Evolutionary conservation across 2,329 filamentous ascomycete genomes (phyloP).

Genomic region (Hymenoscyphus fraxineus): DNA sequence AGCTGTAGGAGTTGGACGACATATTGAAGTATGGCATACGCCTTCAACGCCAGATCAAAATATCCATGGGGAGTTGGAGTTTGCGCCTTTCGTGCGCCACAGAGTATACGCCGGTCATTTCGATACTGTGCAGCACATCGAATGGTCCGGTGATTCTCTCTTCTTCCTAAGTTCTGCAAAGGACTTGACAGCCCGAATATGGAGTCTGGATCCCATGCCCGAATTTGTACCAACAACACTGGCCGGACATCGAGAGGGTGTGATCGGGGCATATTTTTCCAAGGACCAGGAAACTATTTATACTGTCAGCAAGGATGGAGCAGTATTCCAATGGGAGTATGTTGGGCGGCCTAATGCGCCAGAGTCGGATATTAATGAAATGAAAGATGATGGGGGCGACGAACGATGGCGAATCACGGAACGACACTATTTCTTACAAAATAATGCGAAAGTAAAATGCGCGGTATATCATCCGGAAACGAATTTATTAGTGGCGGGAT

Average conservation of each 20-base stretch:
- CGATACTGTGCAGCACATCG: slow-evolving; percentile 77
- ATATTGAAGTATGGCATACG: slow-evolving; percentile 93
- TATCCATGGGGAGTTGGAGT: slow-evolving; percentile 79
- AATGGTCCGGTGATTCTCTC: slow-evolving; percentile 94
- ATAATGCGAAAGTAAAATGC: slow-evolving; percentile 79
- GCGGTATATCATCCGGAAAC: slow-evolving; percentile 84
- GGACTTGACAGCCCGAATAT: slow-evolving; percentile 89
- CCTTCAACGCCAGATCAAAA: slow-evolving; percentile 82
- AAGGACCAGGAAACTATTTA: slow-evolving; percentile 93
- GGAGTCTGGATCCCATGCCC: slow-evolving; percentile 84
- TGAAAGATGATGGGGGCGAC: slow-evolving; percentile 61
- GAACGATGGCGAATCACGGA: slow-evolving; percentile 89
- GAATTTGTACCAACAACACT: slow-evolving; percentile 87
- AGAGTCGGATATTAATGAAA: slow-evolving; percentile 50
- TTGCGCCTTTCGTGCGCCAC: slow-evolving; percentile 89
- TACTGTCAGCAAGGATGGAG: slow-evolving; percentile 95
- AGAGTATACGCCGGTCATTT: slow-evolving; percentile 85
- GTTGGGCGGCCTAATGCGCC: slow-evolving; percentile 55
- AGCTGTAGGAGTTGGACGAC: slow-evolving; percentile 79
- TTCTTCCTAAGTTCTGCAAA: slow-evolving; percentile 93
- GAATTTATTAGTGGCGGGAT: slow-evolving; percentile 92
- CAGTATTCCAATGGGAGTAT: slow-evolving; percentile 91
- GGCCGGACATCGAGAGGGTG: slow-evolving; percentile 83
- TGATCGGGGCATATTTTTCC: slow-evolving; percentile 96
- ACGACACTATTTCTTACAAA: slow-evolving; percentile 91